Evolutionary conservation across 352 stramenopile genomes (phyloP).

Genomic region (Phytophthora brassicae): DNA sequence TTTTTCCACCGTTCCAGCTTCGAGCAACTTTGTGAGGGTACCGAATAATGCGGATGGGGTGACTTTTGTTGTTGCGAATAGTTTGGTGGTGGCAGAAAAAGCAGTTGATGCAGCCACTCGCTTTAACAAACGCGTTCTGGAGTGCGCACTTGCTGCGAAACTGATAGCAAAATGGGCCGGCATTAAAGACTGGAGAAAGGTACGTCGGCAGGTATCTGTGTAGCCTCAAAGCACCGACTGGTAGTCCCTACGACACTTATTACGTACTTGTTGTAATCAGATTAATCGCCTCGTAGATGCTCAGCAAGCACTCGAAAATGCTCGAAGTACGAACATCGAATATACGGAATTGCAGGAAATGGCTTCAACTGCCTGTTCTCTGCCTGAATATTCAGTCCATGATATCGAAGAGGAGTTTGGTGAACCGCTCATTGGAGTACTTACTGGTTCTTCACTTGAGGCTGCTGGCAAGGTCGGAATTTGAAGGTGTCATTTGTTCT

Average conservation of each 20-base stretch:
- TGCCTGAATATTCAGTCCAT: constrained; percentile 30
- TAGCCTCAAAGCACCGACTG: too few relatives aligned
- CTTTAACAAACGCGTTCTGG: constrained; percentile 84
- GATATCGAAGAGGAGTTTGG: constrained; percentile 37
- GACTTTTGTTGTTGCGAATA: constrained; percentile 80
- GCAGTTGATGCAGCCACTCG: constrained; percentile 56
- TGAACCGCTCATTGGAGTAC: constrained; percentile 25
- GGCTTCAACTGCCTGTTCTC: constrained; percentile 15
- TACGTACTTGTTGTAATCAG: constrained; percentile 18
- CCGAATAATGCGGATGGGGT: constrained; percentile 27
- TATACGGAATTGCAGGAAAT: constrained; percentile 39
- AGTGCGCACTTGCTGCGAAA: constrained; percentile 75
- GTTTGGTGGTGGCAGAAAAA: constrained; percentile 67
- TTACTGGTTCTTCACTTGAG: constrained; percentile 37
- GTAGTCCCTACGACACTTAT: neutral
- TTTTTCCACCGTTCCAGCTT: constrained; percentile 40
- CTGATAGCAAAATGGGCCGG: constrained; percentile 54
- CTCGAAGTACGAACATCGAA: neutral
- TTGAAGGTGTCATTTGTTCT: neutral
- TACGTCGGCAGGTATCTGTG: too few relatives aligned
- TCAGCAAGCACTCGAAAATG: constrained; percentile 27
- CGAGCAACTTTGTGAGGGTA: constrained; percentile 15
- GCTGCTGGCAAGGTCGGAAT: constrained; percentile 34
- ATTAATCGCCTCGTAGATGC: constrained; percentile 50
- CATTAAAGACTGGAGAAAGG: constrained; percentile 42